Percentiles rank a stretch among this genome's conserved stretches.
Conservation (phyloP, 2,329 filamentous ascomycete species). For the Dactylellina haptotyla region DNA sequence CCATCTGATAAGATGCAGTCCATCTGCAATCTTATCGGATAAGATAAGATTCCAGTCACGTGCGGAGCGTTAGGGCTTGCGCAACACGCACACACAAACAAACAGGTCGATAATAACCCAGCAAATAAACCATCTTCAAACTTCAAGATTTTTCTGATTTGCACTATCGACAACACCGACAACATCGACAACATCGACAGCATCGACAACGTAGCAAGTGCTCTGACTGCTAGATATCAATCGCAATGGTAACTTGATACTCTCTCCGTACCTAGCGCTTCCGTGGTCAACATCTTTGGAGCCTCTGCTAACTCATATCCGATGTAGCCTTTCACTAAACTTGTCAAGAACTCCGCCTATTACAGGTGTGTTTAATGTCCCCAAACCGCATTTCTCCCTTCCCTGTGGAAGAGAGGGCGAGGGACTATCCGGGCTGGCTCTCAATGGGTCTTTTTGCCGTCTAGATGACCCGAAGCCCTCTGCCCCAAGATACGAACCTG, state of each 20-base stretch:
- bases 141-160: not conserved
- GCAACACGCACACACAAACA: slow-evolving; percentile 5
- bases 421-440: slow-evolving; percentile 34
- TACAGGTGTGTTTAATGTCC: slow-evolving; percentile 77
- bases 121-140: not conserved
- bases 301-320: slow-evolving; percentile 2
- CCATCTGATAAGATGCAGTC: slow-evolving; percentile 1
- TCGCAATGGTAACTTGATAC: slow-evolving; percentile 37
- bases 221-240: too few relatives aligned
- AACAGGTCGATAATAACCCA: not conserved
- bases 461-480: slow-evolving; percentile 4
- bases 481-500: not conserved
- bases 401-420: slow-evolving; percentile 52
- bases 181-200: too few relatives aligned
- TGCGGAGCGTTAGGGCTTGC: slow-evolving; percentile 32
- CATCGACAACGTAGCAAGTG: too few relatives aligned
- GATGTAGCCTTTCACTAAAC: slow-evolving; percentile 86
- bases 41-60: slow-evolving; percentile 4
- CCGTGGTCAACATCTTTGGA: not conserved
- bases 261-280: not conserved
- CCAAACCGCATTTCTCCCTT: slow-evolving; percentile 36
- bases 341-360: slow-evolving; percentile 98
- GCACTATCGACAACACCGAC: too few relatives aligned
- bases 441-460: slow-evolving; percentile 1
- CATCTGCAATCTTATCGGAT: too few relatives aligned